These are phyloP conservation scores for Abelmoschus esculentus DNA, from an alignment of 345 rosid species.

Conservation along the genomic window DNA sequence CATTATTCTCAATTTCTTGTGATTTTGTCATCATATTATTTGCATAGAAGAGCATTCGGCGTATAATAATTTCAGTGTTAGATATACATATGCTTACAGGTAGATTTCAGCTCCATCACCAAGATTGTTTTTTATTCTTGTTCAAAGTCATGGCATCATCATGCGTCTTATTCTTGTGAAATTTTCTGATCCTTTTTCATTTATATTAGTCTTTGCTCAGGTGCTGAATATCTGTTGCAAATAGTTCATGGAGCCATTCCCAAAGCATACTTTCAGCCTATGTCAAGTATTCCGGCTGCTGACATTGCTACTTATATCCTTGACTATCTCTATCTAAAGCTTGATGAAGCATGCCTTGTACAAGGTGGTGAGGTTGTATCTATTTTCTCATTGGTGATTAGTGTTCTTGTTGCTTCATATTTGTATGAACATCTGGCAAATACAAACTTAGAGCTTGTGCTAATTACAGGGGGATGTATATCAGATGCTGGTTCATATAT, in stretches of 20 bases:
- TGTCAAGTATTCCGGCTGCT: slow-evolving; percentile 43
- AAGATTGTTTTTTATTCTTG: not conserved
- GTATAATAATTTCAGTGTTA: too few relatives aligned
- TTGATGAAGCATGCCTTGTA: slow-evolving; percentile 77
- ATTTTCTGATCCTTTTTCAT: slow-evolving; percentile 30
- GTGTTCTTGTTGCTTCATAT: not conserved
- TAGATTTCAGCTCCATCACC: too few relatives aligned
- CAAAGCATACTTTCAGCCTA: slow-evolving; percentile 39
- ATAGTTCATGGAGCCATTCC: slow-evolving; percentile 70
- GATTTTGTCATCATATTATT: too few relatives aligned
- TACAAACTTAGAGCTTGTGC: slow-evolving; percentile 8
- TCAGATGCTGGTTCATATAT: slow-evolving; percentile 67
- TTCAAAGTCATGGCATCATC: too few relatives aligned
- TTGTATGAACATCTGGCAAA: slow-evolving; percentile 15
- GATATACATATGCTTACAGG: too few relatives aligned
- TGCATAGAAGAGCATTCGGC: too few relatives aligned
- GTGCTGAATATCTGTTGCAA: slow-evolving; percentile 63
- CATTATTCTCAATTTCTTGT: not conserved
- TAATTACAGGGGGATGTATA: slow-evolving; percentile 73
- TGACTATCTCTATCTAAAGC: slow-evolving; percentile 65
- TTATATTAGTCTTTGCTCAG: slow-evolving; percentile 51
- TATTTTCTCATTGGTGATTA: slow-evolving; percentile 5
- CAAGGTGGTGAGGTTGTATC: slow-evolving; percentile 90
- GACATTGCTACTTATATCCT: slow-evolving; percentile 62
- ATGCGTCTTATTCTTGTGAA: slow-evolving; percentile 14